Base-by-base conservation (phyloP, 352 stramenopile genomes). In the Phytophthora sp. region DNA sequence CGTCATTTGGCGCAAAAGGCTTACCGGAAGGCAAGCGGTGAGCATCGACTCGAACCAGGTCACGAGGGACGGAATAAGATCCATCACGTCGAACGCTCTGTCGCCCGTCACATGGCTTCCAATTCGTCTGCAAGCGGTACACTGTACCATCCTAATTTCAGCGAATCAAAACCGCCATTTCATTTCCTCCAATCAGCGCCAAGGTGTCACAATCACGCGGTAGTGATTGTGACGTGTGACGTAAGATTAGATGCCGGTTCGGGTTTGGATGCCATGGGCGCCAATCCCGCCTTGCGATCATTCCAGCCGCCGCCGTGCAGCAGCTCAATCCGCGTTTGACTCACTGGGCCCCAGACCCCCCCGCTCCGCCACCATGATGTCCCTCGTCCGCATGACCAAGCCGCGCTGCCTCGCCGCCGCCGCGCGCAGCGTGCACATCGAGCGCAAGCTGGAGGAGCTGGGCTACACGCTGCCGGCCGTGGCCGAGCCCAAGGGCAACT, bases 401-500 rank as follows among this genome's bases (percentile, higher is more conserved):
- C 45, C 61, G 48, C 65, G 58, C 44, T 39, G 41, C 15, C 41
- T 77, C 26, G 57, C 57, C 13, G 62, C 45, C 37, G 66, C 68
- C 28, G 63, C 69, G 51, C 87, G 88, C 62, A 65, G 51, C 67
- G 86, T 96, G 55, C 88, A 96, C 72, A 87, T 90, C 20, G 83
- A 97, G 62, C 74, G 77, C 62, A 87, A 88, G 46, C 72, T 98
- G 37, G 75, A 93, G 70, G 75, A 96, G 55, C 69, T 97, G 43
- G 90, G 91, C 54, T 92, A 96, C 69, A 74, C 62, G 53, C 80
- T 98, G 37, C 92, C 91, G 26, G 72, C 79, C 4, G 82, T 94
- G 38, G 85, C 86, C 30, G 69, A 85, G 52, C 89, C 91, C 54
- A 97, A 98, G 79, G 92, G 91, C 58, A 97, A 95, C 72, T 98